Evolutionary conservation across 805 yeast genomes (phyloP), one percentile per base, ranked within the genome.

Genomic region (Starmerella stigmatis): DNA sequence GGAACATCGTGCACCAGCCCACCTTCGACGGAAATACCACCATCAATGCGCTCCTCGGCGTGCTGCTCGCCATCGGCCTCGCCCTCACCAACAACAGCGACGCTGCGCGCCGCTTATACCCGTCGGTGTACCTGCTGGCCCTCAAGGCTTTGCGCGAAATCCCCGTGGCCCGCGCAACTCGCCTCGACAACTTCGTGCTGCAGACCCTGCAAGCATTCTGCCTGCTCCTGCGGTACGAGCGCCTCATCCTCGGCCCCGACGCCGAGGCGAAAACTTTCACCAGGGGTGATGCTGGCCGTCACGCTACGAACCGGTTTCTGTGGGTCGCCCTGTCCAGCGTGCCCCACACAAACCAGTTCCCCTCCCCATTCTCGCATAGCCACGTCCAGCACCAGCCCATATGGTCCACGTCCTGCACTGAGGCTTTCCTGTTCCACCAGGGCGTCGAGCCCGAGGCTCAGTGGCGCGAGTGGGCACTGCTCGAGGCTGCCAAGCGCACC

Each of bases 401-500:
- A 19, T 57, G 54, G 53, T 62, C 61, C 8, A 46, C 57, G 5
- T 28, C 54, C 5, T 42, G 50, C 21, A 41, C 31, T 3, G 56
- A 53, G 25, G 60, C 60, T 20, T 60, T 57, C 40, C 40, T 43
- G 23, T 53, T 61, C 48, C 56, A 54, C 36, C 49, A 54, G 25
- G 56, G 58, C 11, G 61, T 51, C 8, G 60, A 58, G n/a, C 51
- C 44, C 6, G 46, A 53, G 13, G 33, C 47, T n/a, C 64, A 61
- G 35, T 74, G 78, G 78, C 47, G 55, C 8, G 62, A 65, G 17
- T 74, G 78, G 78, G 61, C 68, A 3, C 46, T 59, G 20, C 67
- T 65, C 50, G 78, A 74, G 50, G 58, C 68, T 26, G 54, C 64
- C 45, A 74, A 72, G 51, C 60, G 65, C 11, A 45, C 60, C 3